phyloP scores from a whole-genome alignment of 1,139 yeast species.

The Saccharomyces hybrid region DNA sequence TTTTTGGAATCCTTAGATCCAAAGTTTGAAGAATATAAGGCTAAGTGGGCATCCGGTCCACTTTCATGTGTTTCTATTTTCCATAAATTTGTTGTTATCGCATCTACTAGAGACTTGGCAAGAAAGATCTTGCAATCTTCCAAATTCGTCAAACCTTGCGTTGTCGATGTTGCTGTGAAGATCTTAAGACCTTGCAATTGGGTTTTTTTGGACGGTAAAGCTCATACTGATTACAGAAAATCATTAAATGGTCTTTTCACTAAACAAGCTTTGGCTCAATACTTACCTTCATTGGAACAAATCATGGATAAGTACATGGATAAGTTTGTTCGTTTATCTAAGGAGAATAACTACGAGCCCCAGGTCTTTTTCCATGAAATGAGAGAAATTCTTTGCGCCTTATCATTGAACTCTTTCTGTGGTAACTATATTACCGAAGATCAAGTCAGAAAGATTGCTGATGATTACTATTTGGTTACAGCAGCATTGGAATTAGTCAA shows the following conservation, averaged over 20 bases:
- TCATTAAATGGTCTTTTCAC: conserved; percentile 86
- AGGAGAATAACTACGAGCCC: conserved; percentile 46
- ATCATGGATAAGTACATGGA: conserved; percentile 77
- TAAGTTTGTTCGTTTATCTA: conserved; percentile 48
- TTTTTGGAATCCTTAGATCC: conserved; percentile 94
- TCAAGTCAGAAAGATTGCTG: conserved; percentile 80
- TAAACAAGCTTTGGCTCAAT: conserved; percentile 69
- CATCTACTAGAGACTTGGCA: conserved; percentile 81
- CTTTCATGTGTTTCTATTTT: conserved; percentile 92
- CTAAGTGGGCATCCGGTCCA: conserved; percentile 93
- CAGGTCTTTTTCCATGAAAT: conserved; percentile 80
- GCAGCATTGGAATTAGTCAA: conserved; percentile 95
- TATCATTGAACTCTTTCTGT: conserved; percentile 86
- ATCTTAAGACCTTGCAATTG: conserved; percentile 91
- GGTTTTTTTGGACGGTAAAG: conserved; percentile 96
- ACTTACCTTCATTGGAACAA: conserved; percentile 75
- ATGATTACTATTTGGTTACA: conserved; percentile 82
- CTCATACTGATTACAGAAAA: conserved; percentile 85
- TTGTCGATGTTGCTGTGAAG: conserved; percentile 91
- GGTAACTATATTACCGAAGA: conserved; percentile 90
- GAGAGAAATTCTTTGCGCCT: conserved; percentile 92
- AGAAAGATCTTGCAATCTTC: conserved; percentile 85
- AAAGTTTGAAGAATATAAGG: conserved; percentile 84
- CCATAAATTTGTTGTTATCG: conserved; percentile 95
- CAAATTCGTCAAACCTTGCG: conserved; percentile 88